A percentile compares a stretch with the other conserved stretches of the same genome.
These are phyloP conservation scores for Thalia dealbata DNA, from an alignment of 176 grass and related monocot genomes.

Conservation along the genomic window DNA sequence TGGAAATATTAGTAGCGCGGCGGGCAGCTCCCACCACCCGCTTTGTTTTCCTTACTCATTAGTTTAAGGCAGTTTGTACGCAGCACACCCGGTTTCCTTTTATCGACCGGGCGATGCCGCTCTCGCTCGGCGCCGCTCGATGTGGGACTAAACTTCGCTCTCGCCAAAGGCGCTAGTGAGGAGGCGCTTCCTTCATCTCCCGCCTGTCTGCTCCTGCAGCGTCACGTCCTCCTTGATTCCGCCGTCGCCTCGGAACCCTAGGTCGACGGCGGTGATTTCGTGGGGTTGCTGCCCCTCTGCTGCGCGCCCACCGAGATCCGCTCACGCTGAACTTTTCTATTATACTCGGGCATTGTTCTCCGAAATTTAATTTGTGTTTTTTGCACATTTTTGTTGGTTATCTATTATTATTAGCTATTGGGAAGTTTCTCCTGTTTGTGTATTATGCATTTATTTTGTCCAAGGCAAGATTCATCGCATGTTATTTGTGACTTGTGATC, in stretches of 20 bases:
- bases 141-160: conserved; percentile 5
- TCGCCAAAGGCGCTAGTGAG: too few relatives aligned
- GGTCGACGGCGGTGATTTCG: too few relatives aligned
- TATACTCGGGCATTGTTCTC: too few relatives aligned
- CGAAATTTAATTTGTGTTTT: too few relatives aligned
- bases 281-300: too few relatives aligned
- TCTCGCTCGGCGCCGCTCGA: neutral
- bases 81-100: neutral
- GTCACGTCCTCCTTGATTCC: too few relatives aligned
- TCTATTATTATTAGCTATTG: neutral
- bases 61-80: conserved; percentile 50
- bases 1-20: conserved; percentile 31
- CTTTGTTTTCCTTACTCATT: conserved; percentile 99
- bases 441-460: neutral
- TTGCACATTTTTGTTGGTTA: too few relatives aligned
- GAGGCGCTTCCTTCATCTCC: too few relatives aligned
- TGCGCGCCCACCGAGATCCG: too few relatives aligned
- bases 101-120: neutral
- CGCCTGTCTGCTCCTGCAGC: too few relatives aligned
- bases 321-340: too few relatives aligned
- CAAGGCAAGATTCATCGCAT: neutral
- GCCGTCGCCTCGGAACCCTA: too few relatives aligned
- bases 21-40: conserved; percentile 73
- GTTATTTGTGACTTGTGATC: neutral
- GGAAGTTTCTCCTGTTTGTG: neutral